These are phyloP conservation scores for Saccharomyces hybrid DNA, from an alignment of 1,139 yeast species.

Conservation along the genomic window DNA sequence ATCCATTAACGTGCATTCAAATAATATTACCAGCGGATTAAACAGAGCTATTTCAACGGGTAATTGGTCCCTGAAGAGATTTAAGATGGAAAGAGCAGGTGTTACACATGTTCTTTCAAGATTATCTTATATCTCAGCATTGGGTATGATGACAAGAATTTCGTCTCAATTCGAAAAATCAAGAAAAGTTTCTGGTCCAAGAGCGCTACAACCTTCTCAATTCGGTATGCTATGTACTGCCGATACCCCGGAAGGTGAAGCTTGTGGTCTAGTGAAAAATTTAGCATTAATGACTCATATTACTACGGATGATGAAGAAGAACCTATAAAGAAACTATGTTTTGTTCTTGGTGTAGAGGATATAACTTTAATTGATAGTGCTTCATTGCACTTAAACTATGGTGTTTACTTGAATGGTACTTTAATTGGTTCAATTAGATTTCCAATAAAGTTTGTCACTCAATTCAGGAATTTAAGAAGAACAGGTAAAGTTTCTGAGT, in stretches of 20 bases:
- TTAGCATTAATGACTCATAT: slow-evolving; percentile 97
- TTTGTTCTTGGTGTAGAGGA: slow-evolving; percentile 85
- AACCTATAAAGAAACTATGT: slow-evolving; percentile 72
- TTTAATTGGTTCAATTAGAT: slow-evolving; percentile 79
- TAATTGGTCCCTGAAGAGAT: slow-evolving; percentile 96
- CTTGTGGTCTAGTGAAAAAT: slow-evolving; percentile 96
- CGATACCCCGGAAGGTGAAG: slow-evolving; percentile 99
- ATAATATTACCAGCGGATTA: slow-evolving; percentile 88
- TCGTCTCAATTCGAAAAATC: slow-evolving; percentile 97
- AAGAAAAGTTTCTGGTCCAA: slow-evolving; percentile 96
- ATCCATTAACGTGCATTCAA: slow-evolving; percentile 83
- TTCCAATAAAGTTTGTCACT: slow-evolving; percentile 71
- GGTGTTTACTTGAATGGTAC: slow-evolving; percentile 94
- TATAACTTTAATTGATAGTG: slow-evolving; percentile 72
- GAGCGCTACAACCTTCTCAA: slow-evolving; percentile 98
- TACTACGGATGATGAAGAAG: slow-evolving; percentile 96
- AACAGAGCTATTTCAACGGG: slow-evolving; percentile 97
- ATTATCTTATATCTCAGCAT: slow-evolving; percentile 84
- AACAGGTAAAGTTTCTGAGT: slow-evolving; percentile 78
- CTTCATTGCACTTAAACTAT: slow-evolving; percentile 72
- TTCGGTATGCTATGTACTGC: slow-evolving; percentile 98
- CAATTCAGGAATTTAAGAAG: slow-evolving; percentile 78
- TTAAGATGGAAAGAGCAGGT: slow-evolving; percentile 99
- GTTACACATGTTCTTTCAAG: slow-evolving; percentile 94
- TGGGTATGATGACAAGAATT: slow-evolving; percentile 99